Conservation (phyloP, 2,329 filamentous ascomycete genomes). For the Colletotrichum sojae region DNA sequence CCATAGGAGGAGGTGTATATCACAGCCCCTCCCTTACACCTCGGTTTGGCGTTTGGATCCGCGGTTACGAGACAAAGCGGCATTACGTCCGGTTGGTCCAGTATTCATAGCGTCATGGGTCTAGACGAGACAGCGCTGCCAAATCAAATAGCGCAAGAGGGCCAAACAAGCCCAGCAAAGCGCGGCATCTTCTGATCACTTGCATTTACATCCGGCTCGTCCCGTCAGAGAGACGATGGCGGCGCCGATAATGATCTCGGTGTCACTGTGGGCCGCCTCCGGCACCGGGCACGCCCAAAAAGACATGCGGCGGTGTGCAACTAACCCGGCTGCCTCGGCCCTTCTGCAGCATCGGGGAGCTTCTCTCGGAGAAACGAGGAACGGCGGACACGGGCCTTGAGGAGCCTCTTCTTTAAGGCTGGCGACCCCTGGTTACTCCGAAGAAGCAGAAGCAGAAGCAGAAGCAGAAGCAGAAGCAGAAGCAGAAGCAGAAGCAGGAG, state of each 20-base stretch:
- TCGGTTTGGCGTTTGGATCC: constrained; percentile 5
- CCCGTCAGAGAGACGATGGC: background rate
- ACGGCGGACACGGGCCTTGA: too few relatives aligned
- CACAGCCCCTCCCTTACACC: background rate
- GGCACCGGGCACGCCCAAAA: constrained; percentile 1
- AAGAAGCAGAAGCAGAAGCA: background rate
- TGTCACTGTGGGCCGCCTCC: constrained; percentile 2
- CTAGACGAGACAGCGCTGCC: constrained; percentile 13
- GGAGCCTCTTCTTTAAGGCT: constrained; percentile 5
- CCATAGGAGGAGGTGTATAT: background rate
- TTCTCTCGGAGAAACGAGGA: background rate
- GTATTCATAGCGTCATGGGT: constrained; percentile 5
- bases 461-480: background rate
- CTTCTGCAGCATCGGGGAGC: constrained; percentile 9
- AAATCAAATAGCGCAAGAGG: constrained; percentile 21
- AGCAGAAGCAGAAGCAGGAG: background rate
- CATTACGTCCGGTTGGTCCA: constrained; percentile 16
- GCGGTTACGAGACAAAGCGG: constrained; percentile 13
- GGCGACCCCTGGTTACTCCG: background rate
- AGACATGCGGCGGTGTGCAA: constrained; percentile 18
- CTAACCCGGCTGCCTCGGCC: constrained; percentile 11
- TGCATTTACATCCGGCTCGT: background rate
- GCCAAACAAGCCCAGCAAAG: constrained; percentile 14
- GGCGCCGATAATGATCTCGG: constrained; percentile 1
- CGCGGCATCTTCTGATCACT: background rate